phyloP scores from a whole-genome alignment of 768 basidiomycete species.

The Cubamyces sp. region DNA sequence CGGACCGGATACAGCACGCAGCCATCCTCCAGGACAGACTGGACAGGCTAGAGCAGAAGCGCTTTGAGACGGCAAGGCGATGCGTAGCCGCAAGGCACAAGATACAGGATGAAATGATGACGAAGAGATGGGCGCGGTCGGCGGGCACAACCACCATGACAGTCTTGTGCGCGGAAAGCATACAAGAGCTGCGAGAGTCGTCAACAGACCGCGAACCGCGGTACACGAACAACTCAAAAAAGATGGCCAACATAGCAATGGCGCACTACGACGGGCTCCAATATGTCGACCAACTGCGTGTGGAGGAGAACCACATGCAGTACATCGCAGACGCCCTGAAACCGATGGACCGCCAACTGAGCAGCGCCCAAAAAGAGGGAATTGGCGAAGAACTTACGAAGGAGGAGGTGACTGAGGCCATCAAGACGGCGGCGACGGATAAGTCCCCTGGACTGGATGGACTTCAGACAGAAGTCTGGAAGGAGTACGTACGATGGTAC shows the following conservation, averaged over 20 bases:
- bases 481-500: background rate
- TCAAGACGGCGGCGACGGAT: background rate
- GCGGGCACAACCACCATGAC: too few relatives aligned
- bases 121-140: background rate
- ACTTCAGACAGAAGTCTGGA: background rate
- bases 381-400: background rate
- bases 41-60: background rate
- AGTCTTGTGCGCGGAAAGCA: too few relatives aligned
- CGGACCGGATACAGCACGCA: too few relatives aligned
- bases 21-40: background rate
- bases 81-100: background rate
- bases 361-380: background rate
- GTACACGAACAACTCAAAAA: background rate
- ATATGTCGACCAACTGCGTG: too few relatives aligned
- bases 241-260: background rate
- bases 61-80: background rate
- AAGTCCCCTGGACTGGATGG: background rate
- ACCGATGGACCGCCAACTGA: background rate
- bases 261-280: background rate
- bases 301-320: background rate
- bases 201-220: background rate
- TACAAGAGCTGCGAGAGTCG: too few relatives aligned
- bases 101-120: background rate
- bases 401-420: background rate
- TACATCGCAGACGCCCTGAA: background rate